Conservation (phyloP, 148 eudicot species). For the Nyssa sinensis region DNA sequence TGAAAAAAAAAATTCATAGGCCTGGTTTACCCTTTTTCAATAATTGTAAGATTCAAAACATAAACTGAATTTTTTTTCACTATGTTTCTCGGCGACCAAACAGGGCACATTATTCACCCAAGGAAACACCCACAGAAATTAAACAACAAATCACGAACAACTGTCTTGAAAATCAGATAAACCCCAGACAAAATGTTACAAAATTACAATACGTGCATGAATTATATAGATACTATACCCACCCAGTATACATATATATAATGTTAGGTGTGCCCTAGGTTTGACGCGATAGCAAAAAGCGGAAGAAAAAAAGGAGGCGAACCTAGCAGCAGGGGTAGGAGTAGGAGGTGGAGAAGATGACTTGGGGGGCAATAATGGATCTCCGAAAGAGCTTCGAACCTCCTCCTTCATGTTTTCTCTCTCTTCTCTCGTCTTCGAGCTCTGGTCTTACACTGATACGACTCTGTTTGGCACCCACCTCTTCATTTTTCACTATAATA, state of each 20-base stretch:
- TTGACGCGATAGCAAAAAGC: neutral
- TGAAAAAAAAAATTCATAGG: no score
- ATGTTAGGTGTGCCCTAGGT: conserved; percentile 30
- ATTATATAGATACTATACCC: neutral
- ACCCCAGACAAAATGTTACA: neutral
- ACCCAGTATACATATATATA: no score
- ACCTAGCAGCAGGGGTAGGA: conserved; percentile 82
- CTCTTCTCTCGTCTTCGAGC: neutral
- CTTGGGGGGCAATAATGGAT: conserved; percentile 36
- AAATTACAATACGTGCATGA: neutral
- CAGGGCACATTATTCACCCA: neutral
- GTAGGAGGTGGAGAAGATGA: conserved; percentile 39
- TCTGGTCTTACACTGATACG: no score
- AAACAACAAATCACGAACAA: neutral
- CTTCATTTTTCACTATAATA: no score
- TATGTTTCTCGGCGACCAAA: neutral
- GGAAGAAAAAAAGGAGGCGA: conserved; percentile 4
- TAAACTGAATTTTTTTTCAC: no score
- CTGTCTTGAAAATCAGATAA: neutral
- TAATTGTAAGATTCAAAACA: no score
- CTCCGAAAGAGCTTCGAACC: conserved; percentile 68
- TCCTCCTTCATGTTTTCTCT: conserved; percentile 55
- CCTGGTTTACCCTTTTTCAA: no score
- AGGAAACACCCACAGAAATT: neutral
- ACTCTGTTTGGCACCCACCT: neutral